These are phyloP conservation scores for Celoporthe dispersa DNA, from an alignment of 2,329 filamentous ascomycete species.

Conservation along the genomic window DNA sequence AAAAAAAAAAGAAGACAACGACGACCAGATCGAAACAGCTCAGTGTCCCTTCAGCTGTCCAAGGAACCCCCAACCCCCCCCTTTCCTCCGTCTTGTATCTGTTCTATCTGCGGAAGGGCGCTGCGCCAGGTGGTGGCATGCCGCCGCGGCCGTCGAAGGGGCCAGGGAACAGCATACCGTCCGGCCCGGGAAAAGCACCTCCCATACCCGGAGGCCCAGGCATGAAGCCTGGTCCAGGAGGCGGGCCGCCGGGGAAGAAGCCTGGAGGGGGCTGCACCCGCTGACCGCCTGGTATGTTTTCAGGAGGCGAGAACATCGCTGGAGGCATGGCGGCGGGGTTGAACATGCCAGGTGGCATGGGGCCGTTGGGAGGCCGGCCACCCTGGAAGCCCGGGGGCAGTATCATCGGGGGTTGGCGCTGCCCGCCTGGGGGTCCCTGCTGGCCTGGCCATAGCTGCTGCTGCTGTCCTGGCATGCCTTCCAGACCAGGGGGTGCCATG, in stretches of 20 bases:
- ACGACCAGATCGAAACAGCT: no score
- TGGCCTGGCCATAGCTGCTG: constrained; percentile 57
- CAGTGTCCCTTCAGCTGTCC: no score
- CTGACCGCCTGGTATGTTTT: constrained; percentile 52
- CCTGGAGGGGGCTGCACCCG: constrained; percentile 60
- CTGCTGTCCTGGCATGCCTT: constrained; percentile 55
- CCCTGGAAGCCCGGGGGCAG: constrained; percentile 60
- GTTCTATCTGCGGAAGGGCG: constrained; percentile 24
- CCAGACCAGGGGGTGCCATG: constrained; percentile 58
- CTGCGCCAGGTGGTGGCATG: constrained; percentile 47
- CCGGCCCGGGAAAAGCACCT: constrained; percentile 60
- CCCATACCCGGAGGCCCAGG: constrained; percentile 53
- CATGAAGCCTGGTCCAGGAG: constrained; percentile 49
- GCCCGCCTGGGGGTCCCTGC: constrained; percentile 41
- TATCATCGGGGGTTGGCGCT: constrained; percentile 51
- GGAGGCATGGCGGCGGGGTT: constrained; percentile 62
- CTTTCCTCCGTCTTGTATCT: neutral
- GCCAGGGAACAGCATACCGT: constrained; percentile 51
- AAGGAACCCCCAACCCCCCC: no score
- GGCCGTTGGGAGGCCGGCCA: constrained; percentile 48
- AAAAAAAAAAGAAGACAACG: no score
- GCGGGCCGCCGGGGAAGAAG: constrained; percentile 55
- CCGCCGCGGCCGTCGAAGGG: constrained; percentile 54
- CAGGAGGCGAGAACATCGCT: constrained; percentile 51
- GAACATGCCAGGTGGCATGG: constrained; percentile 61